phyloP scores from a whole-genome alignment of 768 basidiomycete genomes.

The Lyophyllum shimeji region DNA sequence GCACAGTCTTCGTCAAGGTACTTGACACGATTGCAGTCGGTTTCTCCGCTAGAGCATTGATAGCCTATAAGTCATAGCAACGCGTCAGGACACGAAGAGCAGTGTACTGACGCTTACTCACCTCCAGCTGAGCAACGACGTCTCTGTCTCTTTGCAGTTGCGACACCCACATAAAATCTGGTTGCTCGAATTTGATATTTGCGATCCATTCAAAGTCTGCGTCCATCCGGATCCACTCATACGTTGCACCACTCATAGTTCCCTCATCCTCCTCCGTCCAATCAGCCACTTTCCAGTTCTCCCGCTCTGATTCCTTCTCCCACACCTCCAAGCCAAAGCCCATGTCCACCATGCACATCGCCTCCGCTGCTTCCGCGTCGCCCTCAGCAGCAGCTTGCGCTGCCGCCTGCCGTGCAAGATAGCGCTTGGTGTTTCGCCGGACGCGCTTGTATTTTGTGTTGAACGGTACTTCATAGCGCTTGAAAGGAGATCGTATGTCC shows the following conservation, averaged over 20 bases:
- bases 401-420: conserved; percentile 88
- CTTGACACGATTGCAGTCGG: conserved; percentile 86
- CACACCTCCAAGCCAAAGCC: conserved; percentile 92
- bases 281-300: conserved; percentile 95
- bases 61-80: conserved; percentile 57
- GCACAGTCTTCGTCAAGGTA: conserved; percentile 88
- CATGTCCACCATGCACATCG: conserved; percentile 92
- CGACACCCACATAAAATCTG: conserved; percentile 98
- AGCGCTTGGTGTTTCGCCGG: conserved; percentile 94
- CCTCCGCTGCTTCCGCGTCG: conserved; percentile 88
- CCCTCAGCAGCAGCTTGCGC: conserved; percentile 93
- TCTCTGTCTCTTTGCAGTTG: conserved; percentile 95
- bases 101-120: conserved; percentile 33
- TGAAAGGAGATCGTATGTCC: conserved; percentile 83
- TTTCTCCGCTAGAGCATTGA: conserved; percentile 79
- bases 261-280: conserved; percentile 98
- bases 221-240: conserved; percentile 99
- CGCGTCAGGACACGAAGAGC: neutral
- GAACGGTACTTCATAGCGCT: conserved; percentile 97
- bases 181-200: conserved; percentile 89
- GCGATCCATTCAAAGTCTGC: conserved; percentile 99
- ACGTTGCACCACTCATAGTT: conserved; percentile 91
- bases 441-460: conserved; percentile 98
- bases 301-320: conserved; percentile 92
- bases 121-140: conserved; percentile 96